Base-by-base conservation (phyloP, 2,329 filamentous ascomycete genomes). In the Chrysoporthe austroafricana region DNA sequence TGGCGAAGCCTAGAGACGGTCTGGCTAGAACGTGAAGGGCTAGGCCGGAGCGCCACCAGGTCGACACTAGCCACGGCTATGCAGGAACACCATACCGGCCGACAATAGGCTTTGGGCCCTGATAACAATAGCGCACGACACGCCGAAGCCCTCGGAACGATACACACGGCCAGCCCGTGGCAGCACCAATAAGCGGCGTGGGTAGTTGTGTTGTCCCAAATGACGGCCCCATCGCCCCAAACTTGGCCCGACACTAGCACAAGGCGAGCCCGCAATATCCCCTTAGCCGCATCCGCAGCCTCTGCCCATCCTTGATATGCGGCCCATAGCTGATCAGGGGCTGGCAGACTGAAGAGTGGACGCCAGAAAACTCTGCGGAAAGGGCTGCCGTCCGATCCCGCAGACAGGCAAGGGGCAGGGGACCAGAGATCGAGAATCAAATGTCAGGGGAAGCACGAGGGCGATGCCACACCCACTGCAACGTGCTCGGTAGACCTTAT, bases 31-130 rank as follows among this genome's bases (percentile, higher is more conserved):
- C 50, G 16, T 54, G 32, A 26, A 14, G 21, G 32, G 50, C 16
- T 21, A 54, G 32, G 50, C 14, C 8, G 80, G 50, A 32, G 21
- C 4, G 13, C 14, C 21, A 13, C 13, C 32, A 32, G 4, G 50
- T 18, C 21, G 46, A 21, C 46, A 54, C 50, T 54, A 54, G 50
- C 21, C 21, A 16, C 50, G 50, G 50, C 32, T 54, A 54, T 54
- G 26, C 50, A 48, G 46, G 46, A 48, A 48, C 46, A 21, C 5
- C 46, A 48, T 39, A 48, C 46, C 46, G 21, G 50, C 26, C 50
- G 13, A 54, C 50, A 21, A 54, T 54, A 34, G 21, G 50, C 5
- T 54, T 54, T 34, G 48, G 9, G n/a, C 26, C 21, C 26, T 54
- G 50, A 54, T 54, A 34, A 54, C 26, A 32, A 16, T 11, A 54